Conservation (phyloP, 208 protist species). For the Trichomonas vaginalis region DNA sequence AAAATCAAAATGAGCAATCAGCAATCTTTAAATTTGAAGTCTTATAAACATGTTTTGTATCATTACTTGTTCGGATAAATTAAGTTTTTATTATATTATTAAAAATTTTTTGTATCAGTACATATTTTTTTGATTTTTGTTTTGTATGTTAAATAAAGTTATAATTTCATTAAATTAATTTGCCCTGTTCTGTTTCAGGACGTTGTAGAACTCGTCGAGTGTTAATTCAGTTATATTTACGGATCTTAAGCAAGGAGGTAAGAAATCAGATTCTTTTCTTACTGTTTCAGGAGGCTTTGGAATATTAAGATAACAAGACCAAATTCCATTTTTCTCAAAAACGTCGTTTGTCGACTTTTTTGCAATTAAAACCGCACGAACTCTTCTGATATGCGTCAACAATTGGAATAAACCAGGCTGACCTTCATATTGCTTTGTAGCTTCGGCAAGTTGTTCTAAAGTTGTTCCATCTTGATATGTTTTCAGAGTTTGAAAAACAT, state of each 20-base stretch:
- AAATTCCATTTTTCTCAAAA: neutral
- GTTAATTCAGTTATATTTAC: neutral
- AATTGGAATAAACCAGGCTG: neutral
- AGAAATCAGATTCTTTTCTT: neutral
- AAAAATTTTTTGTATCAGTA: too few relatives aligned
- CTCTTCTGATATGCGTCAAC: neutral
- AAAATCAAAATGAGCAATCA: neutral
- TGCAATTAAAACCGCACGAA: neutral
- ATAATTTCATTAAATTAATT: too few relatives aligned
- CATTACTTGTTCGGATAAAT: too few relatives aligned
- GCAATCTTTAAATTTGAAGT: neutral
- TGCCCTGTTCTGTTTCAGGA: neutral
- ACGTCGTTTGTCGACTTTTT: neutral
- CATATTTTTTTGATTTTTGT: too few relatives aligned
- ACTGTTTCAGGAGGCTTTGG: neutral
- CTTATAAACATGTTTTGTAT: too few relatives aligned
- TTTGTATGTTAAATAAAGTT: too few relatives aligned
- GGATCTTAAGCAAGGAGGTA: neutral
- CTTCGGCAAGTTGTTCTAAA: neutral
- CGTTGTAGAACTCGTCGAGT: neutral
- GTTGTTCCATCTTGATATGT: neutral
- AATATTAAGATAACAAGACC: neutral
- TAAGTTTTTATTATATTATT: too few relatives aligned
- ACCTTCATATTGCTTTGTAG: neutral
- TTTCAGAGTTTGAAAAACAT: neutral